These are phyloP conservation scores for Bondarzewia mesenterica DNA, from an alignment of 1,284 basidiomycete species.

Conservation along the genomic window DNA sequence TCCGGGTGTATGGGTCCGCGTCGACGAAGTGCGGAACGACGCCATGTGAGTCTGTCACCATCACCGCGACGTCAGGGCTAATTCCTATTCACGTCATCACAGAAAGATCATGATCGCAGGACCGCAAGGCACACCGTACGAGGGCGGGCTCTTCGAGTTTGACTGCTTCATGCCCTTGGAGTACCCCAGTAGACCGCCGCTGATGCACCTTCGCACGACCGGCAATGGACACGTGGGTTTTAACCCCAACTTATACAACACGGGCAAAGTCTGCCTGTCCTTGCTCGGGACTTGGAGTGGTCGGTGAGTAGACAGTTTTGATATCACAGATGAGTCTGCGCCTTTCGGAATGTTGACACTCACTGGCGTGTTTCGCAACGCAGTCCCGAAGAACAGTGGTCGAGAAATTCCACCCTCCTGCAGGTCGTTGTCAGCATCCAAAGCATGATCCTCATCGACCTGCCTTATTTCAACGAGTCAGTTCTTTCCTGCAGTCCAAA, in stretches of 20 bases:
- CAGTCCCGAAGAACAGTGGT: slow-evolving; percentile 47
- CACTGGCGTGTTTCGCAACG: slow-evolving; percentile 1
- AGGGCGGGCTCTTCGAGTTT: slow-evolving; percentile 48
- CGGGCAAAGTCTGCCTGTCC: slow-evolving; percentile 45
- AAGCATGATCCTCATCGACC: slow-evolving; percentile 48
- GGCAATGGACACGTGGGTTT: slow-evolving; percentile 42
- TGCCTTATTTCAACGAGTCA: slow-evolving; percentile 51
- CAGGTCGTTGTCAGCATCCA: slow-evolving; percentile 51
- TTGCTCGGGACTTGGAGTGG: slow-evolving; percentile 46
- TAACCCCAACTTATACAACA: slow-evolving; percentile 46
- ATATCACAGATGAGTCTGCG: too few species aligned
- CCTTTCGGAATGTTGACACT: too few species aligned
- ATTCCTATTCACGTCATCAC: slow-evolving; percentile 4
- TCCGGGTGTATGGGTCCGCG: slow-evolving; percentile 45
- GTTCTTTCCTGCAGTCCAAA: too few species aligned
- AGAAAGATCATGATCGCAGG: slow-evolving; percentile 52
- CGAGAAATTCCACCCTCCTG: slow-evolving; percentile 39
- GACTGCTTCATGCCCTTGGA: slow-evolving; percentile 45
- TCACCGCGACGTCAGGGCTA: slow-evolving; percentile 4
- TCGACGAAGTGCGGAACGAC: slow-evolving; percentile 49
- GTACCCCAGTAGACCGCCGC: slow-evolving; percentile 38
- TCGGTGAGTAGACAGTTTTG: slow-evolving; percentile 22
- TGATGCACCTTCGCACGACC: slow-evolving; percentile 42
- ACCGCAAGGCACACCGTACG: slow-evolving; percentile 45
- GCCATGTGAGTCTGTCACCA: slow-evolving; percentile 30